Conservation (phyloP, 164 flowering plant genomes). For the Umbilicus rupestris region DNA sequence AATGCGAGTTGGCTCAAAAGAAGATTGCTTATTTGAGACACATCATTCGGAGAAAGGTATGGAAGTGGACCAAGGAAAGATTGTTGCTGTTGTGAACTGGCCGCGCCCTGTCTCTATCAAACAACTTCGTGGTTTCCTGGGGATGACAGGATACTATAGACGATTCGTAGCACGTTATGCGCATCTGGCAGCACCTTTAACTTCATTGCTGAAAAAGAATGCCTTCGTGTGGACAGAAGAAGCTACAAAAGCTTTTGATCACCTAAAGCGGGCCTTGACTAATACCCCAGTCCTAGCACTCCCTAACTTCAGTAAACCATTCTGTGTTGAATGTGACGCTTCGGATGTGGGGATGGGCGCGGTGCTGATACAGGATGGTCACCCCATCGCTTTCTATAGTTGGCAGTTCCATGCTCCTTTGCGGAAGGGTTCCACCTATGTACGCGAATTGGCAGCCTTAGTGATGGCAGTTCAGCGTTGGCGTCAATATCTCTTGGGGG, state of each 20-base stretch:
- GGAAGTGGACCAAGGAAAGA: neutral
- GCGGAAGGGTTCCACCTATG: neutral
- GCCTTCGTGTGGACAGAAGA: neutral
- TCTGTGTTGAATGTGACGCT: constrained; percentile 8
- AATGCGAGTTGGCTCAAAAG: neutral
- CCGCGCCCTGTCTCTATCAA: neutral
- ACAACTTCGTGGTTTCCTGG: neutral
- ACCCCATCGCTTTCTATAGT: constrained; percentile 1
- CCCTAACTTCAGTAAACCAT: neutral
- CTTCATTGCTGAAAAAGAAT: constrained; percentile 1
- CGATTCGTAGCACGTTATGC: neutral
- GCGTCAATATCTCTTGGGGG: neutral
- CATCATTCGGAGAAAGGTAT: neutral
- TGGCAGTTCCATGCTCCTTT: neutral
- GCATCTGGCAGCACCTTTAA: neutral
- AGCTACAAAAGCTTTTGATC: neutral
- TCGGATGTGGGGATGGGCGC: constrained; percentile 5
- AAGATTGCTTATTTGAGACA: neutral
- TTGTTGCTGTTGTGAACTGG: neutral
- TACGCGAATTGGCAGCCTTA: no score
- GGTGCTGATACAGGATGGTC: neutral
- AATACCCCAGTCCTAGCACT: neutral
- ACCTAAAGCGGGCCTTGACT: constrained; percentile 2
- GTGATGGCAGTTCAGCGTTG: neutral
- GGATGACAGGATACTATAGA: neutral